Evolutionary conservation across 352 stramenopile genomes (phyloP).

Genomic region (Phytophthora nicotianae): DNA sequence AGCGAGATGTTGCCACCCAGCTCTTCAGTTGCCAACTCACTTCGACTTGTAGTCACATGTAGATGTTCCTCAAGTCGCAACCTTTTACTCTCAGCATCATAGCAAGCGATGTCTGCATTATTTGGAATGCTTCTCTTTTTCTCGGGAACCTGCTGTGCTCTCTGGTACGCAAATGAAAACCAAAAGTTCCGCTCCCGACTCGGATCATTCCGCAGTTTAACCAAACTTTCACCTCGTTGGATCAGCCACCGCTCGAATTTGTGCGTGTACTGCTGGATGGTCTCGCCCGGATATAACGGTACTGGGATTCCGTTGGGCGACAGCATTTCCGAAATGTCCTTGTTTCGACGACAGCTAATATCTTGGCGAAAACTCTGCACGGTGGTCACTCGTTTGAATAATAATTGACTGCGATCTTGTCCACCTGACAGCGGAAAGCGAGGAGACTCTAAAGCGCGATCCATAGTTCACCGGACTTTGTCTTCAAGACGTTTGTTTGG

Average conservation of each 20-base stretch:
- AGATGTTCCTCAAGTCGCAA: not conserved
- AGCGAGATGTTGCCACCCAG: not conserved
- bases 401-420: not conserved
- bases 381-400: conserved; percentile 4
- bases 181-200: conserved; percentile 16
- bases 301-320: not conserved
- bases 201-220: not conserved
- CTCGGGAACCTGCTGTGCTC: not conserved
- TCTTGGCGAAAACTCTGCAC: conserved; percentile 1
- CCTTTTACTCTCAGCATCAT: not conserved
- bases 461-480: conserved; percentile 2
- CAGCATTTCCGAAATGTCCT: not conserved
- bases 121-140: not conserved
- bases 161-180: conserved; percentile 12
- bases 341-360: not conserved
- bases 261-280: not conserved
- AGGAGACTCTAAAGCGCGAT: not conserved
- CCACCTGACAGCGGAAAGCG: not conserved
- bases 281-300: not conserved
- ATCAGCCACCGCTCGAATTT: not conserved
- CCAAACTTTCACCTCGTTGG: not conserved
- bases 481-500: not conserved
- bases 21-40: not conserved
- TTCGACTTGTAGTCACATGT: not conserved
- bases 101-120: not conserved